phyloP scores from a whole-genome alignment of 2,329 filamentous ascomycete genomes.

The Westerdykella ornata region DNA sequence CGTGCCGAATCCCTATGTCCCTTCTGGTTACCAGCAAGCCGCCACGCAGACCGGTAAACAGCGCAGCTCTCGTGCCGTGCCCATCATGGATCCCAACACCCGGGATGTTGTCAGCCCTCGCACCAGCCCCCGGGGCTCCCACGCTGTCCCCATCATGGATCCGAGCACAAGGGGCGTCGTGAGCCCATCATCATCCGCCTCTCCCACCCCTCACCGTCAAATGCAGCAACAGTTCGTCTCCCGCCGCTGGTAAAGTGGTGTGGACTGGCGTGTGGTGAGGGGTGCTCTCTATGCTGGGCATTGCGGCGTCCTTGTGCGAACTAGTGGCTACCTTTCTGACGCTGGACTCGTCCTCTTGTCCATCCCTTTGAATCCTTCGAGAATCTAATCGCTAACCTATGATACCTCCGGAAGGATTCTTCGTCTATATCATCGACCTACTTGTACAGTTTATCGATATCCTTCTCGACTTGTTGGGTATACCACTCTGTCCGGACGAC shows the following conservation, averaged over 20 bases:
- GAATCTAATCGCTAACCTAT: conserved; percentile 34
- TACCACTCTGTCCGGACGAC: conserved; percentile 37
- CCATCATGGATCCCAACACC: conserved; percentile 93
- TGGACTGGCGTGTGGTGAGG: conserved; percentile 27
- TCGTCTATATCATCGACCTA: conserved; percentile 36
- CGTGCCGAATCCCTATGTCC: conserved; percentile 49
- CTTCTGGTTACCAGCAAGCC: conserved; percentile 55
- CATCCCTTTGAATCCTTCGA: conserved; percentile 7
- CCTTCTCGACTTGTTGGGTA: conserved; percentile 37
- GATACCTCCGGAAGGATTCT: conserved; percentile 38
- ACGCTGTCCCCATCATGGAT: conserved; percentile 97
- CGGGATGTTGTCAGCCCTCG: conserved; percentile 70
- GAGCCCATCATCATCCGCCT: conserved; percentile 72
- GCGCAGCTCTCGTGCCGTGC: conserved; percentile 88
- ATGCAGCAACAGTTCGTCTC: conserved; percentile 49
- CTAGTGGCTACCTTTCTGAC: conserved; percentile 34
- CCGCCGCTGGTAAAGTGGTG: conserved; percentile 43
- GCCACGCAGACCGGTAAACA: conserved; percentile 70
- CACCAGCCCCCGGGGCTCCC: too few species aligned
- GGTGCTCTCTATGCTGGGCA: conserved; percentile 27
- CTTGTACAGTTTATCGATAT: conserved; percentile 41
- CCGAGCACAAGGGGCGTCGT: conserved; percentile 85
- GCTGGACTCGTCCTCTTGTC: conserved; percentile 3
- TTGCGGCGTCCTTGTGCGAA: conserved; percentile 35
- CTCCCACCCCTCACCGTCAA: conserved; percentile 57